These are phyloP conservation scores for Globisporangium splendens DNA, from an alignment of 352 stramenopile genomes.

Conservation along the genomic window DNA sequence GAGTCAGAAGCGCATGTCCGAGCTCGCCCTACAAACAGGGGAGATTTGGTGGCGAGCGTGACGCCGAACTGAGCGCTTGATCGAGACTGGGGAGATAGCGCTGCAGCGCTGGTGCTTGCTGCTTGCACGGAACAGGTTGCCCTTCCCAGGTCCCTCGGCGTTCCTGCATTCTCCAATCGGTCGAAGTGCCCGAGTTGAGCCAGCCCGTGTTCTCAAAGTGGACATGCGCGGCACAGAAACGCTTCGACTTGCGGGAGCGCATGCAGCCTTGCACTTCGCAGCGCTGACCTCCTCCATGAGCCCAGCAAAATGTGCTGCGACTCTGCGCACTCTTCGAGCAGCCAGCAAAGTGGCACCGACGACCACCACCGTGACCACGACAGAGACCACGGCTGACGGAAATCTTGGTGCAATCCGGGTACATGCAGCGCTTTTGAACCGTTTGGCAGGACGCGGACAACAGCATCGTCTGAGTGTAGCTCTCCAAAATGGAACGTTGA, in stretches of 20 bases:
- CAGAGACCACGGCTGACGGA: conserved; percentile 63
- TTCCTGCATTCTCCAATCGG: too few species aligned
- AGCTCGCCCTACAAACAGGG: conserved; percentile 12
- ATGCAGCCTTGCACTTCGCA: conserved; percentile 63
- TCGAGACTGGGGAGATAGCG: conserved; percentile 41
- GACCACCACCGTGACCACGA: conserved; percentile 59
- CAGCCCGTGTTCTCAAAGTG: conserved; percentile 21
- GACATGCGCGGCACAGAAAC: conserved; percentile 59
- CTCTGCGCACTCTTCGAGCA: conserved; percentile 73
- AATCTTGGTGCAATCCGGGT: conserved; percentile 58
- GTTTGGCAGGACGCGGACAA: conserved; percentile 51
- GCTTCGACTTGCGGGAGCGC: conserved; percentile 63
- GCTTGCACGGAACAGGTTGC: not conserved
- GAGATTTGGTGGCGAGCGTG: conserved; percentile 38
- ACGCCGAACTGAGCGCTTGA: conserved; percentile 43
- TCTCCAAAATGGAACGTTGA: conserved; percentile 31
- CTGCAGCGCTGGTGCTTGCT: not conserved
- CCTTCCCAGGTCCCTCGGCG: not conserved
- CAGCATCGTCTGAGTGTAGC: conserved; percentile 33
- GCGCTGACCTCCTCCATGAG: conserved; percentile 61
- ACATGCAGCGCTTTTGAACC: conserved; percentile 59
- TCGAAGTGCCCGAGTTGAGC: not conserved
- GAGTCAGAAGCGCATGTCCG: too few species aligned
- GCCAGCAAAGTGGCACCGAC: conserved; percentile 51
- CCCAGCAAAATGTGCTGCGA: conserved; percentile 64